Base-by-base conservation (phyloP, 768 basidiomycete species). In the Imleria badia region DNA sequence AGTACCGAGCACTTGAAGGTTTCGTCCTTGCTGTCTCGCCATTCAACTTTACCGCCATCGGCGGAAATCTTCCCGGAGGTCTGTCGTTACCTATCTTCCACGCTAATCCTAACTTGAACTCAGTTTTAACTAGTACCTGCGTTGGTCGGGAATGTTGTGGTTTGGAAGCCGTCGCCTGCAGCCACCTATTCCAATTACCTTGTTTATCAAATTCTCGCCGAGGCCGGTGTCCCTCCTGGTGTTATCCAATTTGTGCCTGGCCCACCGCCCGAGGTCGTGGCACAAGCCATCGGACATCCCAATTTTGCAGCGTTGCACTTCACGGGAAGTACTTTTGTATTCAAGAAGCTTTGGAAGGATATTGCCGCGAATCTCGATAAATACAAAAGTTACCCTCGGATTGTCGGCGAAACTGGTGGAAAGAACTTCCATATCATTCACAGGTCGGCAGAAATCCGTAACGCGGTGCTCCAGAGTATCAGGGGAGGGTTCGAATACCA, bases 371-470 rank as follows among this genome's bases (percentile, higher is more conserved):
- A 98, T 75, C 63, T 98, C 44, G 92, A 98, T 67, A 81, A 77
- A 45, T 98, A 98, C 79, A 83, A 76, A 63, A 78, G 84, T 13
- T 98, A 97, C 75, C 97, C 97, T 1, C 81, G 96, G 66, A 89
- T 99, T 59, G 95, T 99, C 8, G 97, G 97, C 26, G 96, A 98
- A 80, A 98, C 96, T 9, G 94, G 93, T 29, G 96, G 97, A 53
- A 99, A 98, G 81, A 99, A 99, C 79, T 98, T 95, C 80, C 97
- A 98, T 73, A 60, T 99, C 43, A 77, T 98, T 45, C 97, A 98
- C 72, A 77, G 81, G 50, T 87, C 85, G 14, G 96, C 95, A 35
- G 91, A 97, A 63, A 73, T 97, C 49, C 78, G 77, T 68, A 95
- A 94, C 60, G 92, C 95, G n/a, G 97, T 91, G 46, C 60, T 90